These are phyloP conservation scores for Fusarium hostae DNA, from an alignment of 2,329 filamentous ascomycete genomes.

Conservation along the genomic window DNA sequence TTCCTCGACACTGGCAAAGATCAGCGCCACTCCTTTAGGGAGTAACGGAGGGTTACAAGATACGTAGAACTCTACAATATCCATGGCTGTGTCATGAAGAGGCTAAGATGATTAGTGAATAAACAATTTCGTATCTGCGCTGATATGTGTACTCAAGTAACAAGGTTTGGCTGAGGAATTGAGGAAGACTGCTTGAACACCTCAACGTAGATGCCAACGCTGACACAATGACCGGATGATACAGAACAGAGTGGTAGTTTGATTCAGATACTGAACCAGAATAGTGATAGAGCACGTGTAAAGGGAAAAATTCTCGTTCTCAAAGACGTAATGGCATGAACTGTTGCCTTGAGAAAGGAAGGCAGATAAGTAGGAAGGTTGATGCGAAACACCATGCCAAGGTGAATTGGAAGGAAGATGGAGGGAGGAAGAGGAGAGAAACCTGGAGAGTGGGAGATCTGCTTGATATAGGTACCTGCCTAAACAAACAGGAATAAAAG, in stretches of 20 bases:
- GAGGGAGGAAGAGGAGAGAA: neutral
- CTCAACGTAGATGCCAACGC: neutral
- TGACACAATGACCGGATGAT: neutral
- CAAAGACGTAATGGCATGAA: neutral
- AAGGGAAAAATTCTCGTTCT: neutral
- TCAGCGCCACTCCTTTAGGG: constrained; percentile 44
- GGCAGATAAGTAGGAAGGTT: neutral
- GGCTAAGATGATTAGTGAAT: neutral
- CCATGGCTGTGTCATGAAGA: constrained; percentile 13
- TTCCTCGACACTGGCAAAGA: constrained; percentile 32
- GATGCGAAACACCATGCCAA: neutral
- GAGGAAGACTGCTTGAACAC: constrained; percentile 1
- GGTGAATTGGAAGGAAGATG: neutral
- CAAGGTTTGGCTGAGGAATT: constrained; percentile 1
- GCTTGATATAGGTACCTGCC: neutral
- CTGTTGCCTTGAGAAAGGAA: neutral
- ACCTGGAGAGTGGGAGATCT: neutral
- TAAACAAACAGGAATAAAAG: neutral
- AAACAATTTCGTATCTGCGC: neutral
- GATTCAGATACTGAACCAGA: neutral
- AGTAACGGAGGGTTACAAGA: constrained; percentile 50
- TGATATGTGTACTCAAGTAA: neutral
- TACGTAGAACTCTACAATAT: constrained; percentile 49
- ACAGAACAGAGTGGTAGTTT: neutral
- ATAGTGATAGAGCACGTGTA: neutral